Conservation (phyloP, 768 basidiomycete species). For the Macrolepiota fuliginosa region DNA sequence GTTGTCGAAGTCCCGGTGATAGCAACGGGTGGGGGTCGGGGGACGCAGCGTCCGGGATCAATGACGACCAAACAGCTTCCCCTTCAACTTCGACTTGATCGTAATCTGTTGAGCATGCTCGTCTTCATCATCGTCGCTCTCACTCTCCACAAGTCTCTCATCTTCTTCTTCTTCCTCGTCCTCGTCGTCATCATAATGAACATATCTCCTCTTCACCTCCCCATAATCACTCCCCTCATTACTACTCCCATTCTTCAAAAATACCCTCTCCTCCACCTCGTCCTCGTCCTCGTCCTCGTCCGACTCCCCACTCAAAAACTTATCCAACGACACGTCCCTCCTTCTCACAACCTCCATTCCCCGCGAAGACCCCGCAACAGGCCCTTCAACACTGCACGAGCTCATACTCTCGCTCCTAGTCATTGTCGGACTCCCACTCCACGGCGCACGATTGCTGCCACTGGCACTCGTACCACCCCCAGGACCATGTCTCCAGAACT, state of each 20-base stretch:
- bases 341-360: neutral
- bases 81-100: slow-evolving; percentile 1
- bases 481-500: slow-evolving; percentile 7
- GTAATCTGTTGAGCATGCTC: slow-evolving; percentile 6
- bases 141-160: slow-evolving; percentile 30
- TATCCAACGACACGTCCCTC: slow-evolving; percentile 7
- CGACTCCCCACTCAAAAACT: slow-evolving; percentile 12
- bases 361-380: neutral
- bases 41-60: neutral
- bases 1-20: no score
- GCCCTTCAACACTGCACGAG: neutral
- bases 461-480: neutral
- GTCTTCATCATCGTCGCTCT: slow-evolving; percentile 2
- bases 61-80: neutral
- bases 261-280: neutral
- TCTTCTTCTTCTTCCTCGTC: slow-evolving; percentile 17
- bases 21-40: no score
- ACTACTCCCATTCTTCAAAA: neutral
- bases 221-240: slow-evolving; percentile 3
- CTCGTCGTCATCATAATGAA: neutral
- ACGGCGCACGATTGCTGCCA: neutral
- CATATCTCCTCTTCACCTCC: neutral
- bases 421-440: neutral
- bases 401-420: neutral
- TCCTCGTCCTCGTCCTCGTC: neutral